Percentiles rank a stretch among this genome's conserved stretches.
Evolutionary conservation across 2,329 filamentous ascomycete species (phyloP).

Genomic region (Alternaria sp.): DNA sequence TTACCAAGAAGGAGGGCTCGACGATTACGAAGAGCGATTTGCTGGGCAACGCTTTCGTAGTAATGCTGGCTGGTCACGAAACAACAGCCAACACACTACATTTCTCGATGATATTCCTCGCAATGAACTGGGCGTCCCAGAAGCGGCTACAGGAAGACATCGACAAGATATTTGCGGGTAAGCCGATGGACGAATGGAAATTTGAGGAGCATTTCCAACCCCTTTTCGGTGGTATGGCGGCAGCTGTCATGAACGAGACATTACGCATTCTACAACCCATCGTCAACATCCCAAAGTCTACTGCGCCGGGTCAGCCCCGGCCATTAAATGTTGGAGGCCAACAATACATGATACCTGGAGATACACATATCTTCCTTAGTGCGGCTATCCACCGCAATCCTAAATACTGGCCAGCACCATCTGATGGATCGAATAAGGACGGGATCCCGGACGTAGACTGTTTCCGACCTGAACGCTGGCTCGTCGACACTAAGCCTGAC

Average conservation of each 20-base stretch:
- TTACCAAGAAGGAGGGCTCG: conserved; percentile 46
- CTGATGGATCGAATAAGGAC: conserved; percentile 42
- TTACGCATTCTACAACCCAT: conserved; percentile 77
- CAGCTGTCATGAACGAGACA: conserved; percentile 80
- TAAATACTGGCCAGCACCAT: conserved; percentile 70
- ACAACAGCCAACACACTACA: conserved; percentile 80
- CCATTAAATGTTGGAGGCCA: conserved; percentile 67
- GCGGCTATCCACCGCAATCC: conserved; percentile 71
- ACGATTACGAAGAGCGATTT: conserved; percentile 63
- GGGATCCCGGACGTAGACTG: conserved; percentile 65
- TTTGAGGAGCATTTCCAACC: conserved; percentile 73
- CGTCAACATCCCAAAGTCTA: conserved; percentile 74
- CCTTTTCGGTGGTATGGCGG: conserved; percentile 74
- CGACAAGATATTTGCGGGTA: conserved; percentile 68
- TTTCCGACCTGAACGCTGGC: conserved; percentile 79
- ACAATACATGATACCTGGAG: conserved; percentile 66
- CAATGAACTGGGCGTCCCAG: conserved; percentile 71
- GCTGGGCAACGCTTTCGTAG: conserved; percentile 72
- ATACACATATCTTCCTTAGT: conserved; percentile 65
- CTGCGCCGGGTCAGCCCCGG: conserved; percentile 59
- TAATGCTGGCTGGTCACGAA: conserved; percentile 79
- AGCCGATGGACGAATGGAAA: conserved; percentile 70
- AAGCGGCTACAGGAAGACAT: conserved; percentile 73
- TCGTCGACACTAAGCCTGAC: conserved; percentile 49
- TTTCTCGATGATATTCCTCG: conserved; percentile 74